phyloP scores from a whole-genome alignment of 108 stramenopile genomes.

The Asterionellopsis glacialis region DNA sequence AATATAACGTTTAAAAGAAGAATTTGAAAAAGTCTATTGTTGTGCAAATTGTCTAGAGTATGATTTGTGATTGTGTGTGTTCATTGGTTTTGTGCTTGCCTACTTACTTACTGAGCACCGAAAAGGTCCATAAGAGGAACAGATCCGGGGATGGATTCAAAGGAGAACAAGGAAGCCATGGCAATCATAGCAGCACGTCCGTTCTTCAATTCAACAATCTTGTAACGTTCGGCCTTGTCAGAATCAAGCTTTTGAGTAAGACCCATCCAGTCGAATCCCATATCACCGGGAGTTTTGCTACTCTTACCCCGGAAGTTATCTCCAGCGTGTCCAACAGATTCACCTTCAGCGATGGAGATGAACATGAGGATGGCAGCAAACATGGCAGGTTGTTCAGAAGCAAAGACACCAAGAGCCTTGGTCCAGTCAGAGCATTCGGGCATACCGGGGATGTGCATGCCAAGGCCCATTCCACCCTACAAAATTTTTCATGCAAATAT shows the following conservation, averaged over 20 bases:
- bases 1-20: too few relatives aligned
- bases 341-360: conserved; percentile 80
- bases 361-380: conserved; percentile 73
- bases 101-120: too few relatives aligned
- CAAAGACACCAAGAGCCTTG: conserved; percentile 75
- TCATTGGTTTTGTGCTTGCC: too few relatives aligned
- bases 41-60: too few relatives aligned
- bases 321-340: conserved; percentile 82
- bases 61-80: too few relatives aligned
- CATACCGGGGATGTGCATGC: conserved; percentile 81
- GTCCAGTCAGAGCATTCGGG: conserved; percentile 84
- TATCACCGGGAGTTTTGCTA: conserved; percentile 82
- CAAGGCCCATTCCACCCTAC: conserved; percentile 68
- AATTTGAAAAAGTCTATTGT: too few relatives aligned
- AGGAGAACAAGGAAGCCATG: conserved; percentile 85
- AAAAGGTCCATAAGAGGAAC: conserved; percentile 88
- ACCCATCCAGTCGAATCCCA: conserved; percentile 81
- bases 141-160: conserved; percentile 79
- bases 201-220: conserved; percentile 81
- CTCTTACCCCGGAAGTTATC: conserved; percentile 86
- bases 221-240: conserved; percentile 65
- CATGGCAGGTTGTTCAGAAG: conserved; percentile 66
- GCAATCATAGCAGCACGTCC: conserved; percentile 91
- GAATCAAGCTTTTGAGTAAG: conserved; percentile 55
- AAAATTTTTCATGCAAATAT: too few relatives aligned